Evolutionary conservation across 192 early-diverging fungal genomes (phyloP).

Genomic region (Backusella tarrabulga): DNA sequence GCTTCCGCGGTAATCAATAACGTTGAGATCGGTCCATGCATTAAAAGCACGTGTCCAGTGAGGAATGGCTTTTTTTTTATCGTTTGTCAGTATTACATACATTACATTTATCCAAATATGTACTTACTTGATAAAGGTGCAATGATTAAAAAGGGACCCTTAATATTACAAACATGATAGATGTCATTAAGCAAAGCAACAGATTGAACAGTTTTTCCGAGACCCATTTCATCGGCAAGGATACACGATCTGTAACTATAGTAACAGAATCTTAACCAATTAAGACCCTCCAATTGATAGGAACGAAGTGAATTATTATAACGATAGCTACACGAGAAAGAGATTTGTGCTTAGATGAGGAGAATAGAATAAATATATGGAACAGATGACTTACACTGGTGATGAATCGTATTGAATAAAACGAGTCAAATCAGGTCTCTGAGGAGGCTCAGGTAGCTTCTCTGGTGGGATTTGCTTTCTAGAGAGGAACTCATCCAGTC

Average conservation of each 20-base stretch:
- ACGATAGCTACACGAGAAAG: slow-evolving; percentile 44
- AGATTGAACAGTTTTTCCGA: slow-evolving; percentile 86
- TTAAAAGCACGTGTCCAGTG: slow-evolving; percentile 71
- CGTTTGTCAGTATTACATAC: background rate
- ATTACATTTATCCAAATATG: background rate
- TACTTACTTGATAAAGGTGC: slow-evolving; percentile 53
- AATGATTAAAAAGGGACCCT: slow-evolving; percentile 74
- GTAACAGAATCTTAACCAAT: slow-evolving; percentile 83
- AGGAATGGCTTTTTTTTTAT: slow-evolving; percentile 25
- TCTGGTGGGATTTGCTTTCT: slow-evolving; percentile 54
- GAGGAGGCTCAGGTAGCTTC: slow-evolving; percentile 43
- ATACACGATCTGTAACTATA: slow-evolving; percentile 77
- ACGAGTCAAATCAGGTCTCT: slow-evolving; percentile 44
- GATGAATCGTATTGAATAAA: slow-evolving; percentile 61
- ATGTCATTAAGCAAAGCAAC: slow-evolving; percentile 78
- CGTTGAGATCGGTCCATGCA: slow-evolving; percentile 70
- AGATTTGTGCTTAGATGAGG: slow-evolving; percentile 24
- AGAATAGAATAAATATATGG: too few species aligned
- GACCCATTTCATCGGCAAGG: slow-evolving; percentile 90
- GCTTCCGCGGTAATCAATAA: slow-evolving; percentile 73
- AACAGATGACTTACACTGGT: slow-evolving; percentile 36
- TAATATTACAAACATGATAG: slow-evolving; percentile 56
- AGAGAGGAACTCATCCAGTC: slow-evolving; percentile 65
- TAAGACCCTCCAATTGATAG: slow-evolving; percentile 83
- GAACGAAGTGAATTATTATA: slow-evolving; percentile 67